Conservation (phyloP, 306 rosid species). For the Acacia acuminata region DNA sequence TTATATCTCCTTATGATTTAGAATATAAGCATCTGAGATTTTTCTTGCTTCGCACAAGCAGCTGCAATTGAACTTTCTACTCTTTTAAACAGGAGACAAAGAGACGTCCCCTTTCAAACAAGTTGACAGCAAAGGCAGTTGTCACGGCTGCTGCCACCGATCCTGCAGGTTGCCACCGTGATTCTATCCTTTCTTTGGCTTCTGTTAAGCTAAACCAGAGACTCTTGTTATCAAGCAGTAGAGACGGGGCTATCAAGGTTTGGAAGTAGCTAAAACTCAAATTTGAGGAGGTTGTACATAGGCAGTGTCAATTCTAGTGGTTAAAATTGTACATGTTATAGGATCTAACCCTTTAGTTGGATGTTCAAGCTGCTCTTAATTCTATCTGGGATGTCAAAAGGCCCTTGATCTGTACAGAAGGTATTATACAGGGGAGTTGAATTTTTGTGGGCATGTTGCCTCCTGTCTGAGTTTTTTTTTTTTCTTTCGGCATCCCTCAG, state of each 20-base stretch:
- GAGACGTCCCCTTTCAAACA: slow-evolving; percentile 70
- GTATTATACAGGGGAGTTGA: slow-evolving; percentile 15
- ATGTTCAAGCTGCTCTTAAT: slow-evolving; percentile 9
- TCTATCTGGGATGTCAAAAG: not conserved
- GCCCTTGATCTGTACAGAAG: slow-evolving; percentile 37
- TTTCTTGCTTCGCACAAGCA: not conserved
- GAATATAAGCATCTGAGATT: not conserved
- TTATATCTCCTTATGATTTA: slow-evolving; percentile 11
- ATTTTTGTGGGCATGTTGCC: not conserved
- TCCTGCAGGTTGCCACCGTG: slow-evolving; percentile 91
- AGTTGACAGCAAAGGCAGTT: slow-evolving; percentile 74
- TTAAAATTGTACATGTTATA: slow-evolving; percentile 46
- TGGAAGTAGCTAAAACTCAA: slow-evolving; percentile 57
- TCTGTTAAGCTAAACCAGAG: slow-evolving; percentile 93
- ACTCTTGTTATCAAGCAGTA: slow-evolving; percentile 78
- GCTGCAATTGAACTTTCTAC: slow-evolving; percentile 21
- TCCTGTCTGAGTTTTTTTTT: not conserved
- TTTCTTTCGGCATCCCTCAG: not conserved
- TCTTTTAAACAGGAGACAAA: slow-evolving; percentile 70
- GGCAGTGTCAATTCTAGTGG: slow-evolving; percentile 38
- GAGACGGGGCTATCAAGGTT: slow-evolving; percentile 97
- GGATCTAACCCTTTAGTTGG: slow-evolving; percentile 27
- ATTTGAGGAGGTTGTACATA: slow-evolving; percentile 48
- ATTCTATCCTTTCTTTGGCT: slow-evolving; percentile 78
- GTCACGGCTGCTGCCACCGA: slow-evolving; percentile 94